phyloP scores from a whole-genome alignment of 192 early-diverging fungal species.

The Backusella parvicylindrica region DNA sequence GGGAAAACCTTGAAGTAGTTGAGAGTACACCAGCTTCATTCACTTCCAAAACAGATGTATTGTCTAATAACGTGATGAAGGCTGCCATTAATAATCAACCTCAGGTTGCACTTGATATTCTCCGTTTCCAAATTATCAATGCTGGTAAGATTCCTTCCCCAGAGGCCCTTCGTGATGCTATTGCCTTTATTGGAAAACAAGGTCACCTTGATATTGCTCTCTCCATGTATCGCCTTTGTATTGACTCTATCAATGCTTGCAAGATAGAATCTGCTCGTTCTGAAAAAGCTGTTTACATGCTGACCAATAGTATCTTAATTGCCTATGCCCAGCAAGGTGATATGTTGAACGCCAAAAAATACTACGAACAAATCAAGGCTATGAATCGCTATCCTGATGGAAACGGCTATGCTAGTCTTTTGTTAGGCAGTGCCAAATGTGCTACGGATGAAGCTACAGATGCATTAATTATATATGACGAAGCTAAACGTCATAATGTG shows the following conservation, averaged over 20 bases:
- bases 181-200: slow-evolving; percentile 32
- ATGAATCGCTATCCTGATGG: slow-evolving; percentile 44
- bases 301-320: slow-evolving; percentile 44
- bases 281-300: slow-evolving; percentile 35
- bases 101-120: slow-evolving; percentile 7
- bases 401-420: slow-evolving; percentile 49
- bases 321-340: slow-evolving; percentile 48
- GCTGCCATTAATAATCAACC: slow-evolving; percentile 17
- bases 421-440: slow-evolving; percentile 46
- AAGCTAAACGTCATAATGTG: slow-evolving; percentile 50
- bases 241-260: not conserved
- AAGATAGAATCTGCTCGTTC: not conserved
- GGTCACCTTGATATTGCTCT: slow-evolving; percentile 20
- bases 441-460: slow-evolving; percentile 50
- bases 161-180: slow-evolving; percentile 32
- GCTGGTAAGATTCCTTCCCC: slow-evolving; percentile 13
- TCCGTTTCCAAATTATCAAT: slow-evolving; percentile 11
- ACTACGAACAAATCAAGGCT: slow-evolving; percentile 47
- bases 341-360: slow-evolving; percentile 47
- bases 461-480: slow-evolving; percentile 51
- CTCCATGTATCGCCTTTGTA: slow-evolving; percentile 12
- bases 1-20: not conserved
- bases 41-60: not conserved
- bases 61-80: slow-evolving; percentile 17
- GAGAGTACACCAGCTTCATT: not conserved